Evolutionary conservation across 2,329 filamentous ascomycete genomes (phyloP).

Genomic region (Metarhizium humberi): DNA sequence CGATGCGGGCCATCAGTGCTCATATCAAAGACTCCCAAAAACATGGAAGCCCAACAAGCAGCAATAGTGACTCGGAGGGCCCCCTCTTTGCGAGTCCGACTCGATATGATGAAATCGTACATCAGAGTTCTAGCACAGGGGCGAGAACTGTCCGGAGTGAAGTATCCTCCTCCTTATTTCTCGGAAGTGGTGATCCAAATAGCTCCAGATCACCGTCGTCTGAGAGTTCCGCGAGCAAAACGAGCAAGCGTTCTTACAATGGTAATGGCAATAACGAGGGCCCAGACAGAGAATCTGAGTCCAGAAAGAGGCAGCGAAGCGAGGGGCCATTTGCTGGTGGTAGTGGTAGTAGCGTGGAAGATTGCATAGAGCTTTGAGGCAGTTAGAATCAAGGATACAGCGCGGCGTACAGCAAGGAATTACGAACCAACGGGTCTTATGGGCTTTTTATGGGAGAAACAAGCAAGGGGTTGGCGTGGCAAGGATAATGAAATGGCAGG

Average conservation of each 20-base stretch:
- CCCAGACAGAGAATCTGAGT: not conserved
- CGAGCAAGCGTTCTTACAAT: not conserved
- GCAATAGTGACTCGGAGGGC: not conserved
- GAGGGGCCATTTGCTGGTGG: not conserved
- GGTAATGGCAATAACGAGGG: not conserved
- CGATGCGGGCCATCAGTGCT: not conserved
- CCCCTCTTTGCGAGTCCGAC: not conserved
- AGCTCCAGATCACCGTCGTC: not conserved
- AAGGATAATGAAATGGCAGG: too few species aligned
- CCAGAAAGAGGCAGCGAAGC: not conserved
- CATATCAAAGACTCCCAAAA: not conserved
- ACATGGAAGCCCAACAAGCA: not conserved
- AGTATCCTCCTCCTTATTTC: not conserved
- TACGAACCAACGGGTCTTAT: too few species aligned
- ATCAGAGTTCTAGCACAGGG: not conserved
- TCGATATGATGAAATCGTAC: not conserved
- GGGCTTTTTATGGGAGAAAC: too few species aligned
- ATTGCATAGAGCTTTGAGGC: not conserved
- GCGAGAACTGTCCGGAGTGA: not conserved
- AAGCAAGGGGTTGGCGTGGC: too few species aligned
- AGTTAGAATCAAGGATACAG: too few species aligned
- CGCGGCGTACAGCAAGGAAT: too few species aligned
- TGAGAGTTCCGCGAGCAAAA: not conserved
- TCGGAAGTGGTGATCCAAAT: not conserved
- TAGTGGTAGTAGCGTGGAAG: not conserved